Evolutionary conservation across 2,329 filamentous ascomycete genomes (phyloP).

Genomic region (Aulographum hederae): DNA sequence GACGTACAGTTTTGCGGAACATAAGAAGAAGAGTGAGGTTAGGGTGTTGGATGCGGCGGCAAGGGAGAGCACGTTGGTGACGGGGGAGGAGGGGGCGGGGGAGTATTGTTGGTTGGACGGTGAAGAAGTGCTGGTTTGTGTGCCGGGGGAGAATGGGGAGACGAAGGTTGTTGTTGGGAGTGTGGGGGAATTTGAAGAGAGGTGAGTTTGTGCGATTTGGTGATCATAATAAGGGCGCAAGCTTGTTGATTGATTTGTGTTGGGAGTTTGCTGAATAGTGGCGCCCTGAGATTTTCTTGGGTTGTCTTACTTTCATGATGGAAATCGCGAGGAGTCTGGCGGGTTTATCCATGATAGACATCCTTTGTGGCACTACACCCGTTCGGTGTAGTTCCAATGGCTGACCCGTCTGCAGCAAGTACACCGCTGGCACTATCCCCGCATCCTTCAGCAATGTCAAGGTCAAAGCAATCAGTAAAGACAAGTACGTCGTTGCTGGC

Average conservation of each 20-base stretch:
- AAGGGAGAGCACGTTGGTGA: constrained; percentile 46
- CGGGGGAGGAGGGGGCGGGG: constrained; percentile 42
- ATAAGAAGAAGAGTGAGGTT: constrained; percentile 50
- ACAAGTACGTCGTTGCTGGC: constrained; percentile 25
- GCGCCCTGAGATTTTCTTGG: not conserved
- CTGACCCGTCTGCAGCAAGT: constrained; percentile 14
- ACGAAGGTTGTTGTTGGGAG: constrained; percentile 19
- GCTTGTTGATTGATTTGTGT: no score
- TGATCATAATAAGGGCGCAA: no score
- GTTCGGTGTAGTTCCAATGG: no score
- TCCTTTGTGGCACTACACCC: no score
- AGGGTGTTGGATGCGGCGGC: constrained; percentile 51
- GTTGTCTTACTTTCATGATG: no score
- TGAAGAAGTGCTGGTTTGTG: constrained; percentile 40
- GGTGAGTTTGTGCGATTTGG: constrained; percentile 9
- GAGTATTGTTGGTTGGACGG: constrained; percentile 65
- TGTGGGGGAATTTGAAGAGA: constrained; percentile 13
- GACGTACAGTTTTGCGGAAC: constrained; percentile 63
- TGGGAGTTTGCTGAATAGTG: no score
- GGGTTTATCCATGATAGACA: no score
- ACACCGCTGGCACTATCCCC: constrained; percentile 24
- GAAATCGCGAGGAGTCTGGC: no score
- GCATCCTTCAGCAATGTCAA: constrained; percentile 31
- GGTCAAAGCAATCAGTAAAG: constrained; percentile 17
- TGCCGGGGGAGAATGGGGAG: constrained; percentile 20